Percentiles rank a stretch among this genome's conserved stretches.
Evolutionary conservation across 345 rosid genomes (phyloP).

Genomic region (Passiflora organensis): DNA sequence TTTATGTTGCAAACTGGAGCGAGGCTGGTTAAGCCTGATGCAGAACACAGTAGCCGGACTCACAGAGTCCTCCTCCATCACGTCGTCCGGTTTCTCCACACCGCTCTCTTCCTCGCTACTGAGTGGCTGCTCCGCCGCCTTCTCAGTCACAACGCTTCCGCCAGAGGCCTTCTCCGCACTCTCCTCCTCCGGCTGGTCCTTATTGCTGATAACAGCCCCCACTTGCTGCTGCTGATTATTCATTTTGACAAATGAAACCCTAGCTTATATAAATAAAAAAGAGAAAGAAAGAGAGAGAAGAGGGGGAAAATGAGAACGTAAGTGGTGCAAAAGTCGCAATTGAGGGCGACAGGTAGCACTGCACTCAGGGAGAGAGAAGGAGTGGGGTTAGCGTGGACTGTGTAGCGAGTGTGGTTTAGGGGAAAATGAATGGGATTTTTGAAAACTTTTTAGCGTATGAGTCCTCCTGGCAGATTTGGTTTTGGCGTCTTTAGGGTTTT

Average conservation of each 20-base stretch:
- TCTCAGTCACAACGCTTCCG: slow-evolving; percentile 23
- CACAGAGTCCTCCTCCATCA: slow-evolving; percentile 72
- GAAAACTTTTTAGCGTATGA: too few relatives aligned
- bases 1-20: slow-evolving; percentile 75
- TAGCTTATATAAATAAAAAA: slow-evolving; percentile 24
- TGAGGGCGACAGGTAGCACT: slow-evolving; percentile 94
- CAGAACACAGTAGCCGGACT: slow-evolving; percentile 85
- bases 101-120: slow-evolving; percentile 28
- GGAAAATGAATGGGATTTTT: not conserved
- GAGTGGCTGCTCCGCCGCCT: slow-evolving; percentile 8
- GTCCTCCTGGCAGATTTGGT: too few relatives aligned
- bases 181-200: slow-evolving; percentile 12
- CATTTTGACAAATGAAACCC: slow-evolving; percentile 52
- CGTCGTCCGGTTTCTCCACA: slow-evolving; percentile 35
- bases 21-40: slow-evolving; percentile 80
- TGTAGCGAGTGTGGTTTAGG: not conserved
- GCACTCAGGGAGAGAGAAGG: slow-evolving; percentile 30
- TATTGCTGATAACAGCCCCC: slow-evolving; percentile 11
- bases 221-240: slow-evolving; percentile 25
- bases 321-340: slow-evolving; percentile 68
- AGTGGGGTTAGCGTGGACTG: slow-evolving; percentile 52
- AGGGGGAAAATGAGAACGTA: slow-evolving; percentile 23
- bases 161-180: not conserved
- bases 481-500: too few relatives aligned
- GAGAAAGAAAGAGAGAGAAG: slow-evolving; percentile 11